Evolutionary conservation across 2,329 filamentous ascomycete species (phyloP).

Genomic region (Venturiaceae sp.): DNA sequence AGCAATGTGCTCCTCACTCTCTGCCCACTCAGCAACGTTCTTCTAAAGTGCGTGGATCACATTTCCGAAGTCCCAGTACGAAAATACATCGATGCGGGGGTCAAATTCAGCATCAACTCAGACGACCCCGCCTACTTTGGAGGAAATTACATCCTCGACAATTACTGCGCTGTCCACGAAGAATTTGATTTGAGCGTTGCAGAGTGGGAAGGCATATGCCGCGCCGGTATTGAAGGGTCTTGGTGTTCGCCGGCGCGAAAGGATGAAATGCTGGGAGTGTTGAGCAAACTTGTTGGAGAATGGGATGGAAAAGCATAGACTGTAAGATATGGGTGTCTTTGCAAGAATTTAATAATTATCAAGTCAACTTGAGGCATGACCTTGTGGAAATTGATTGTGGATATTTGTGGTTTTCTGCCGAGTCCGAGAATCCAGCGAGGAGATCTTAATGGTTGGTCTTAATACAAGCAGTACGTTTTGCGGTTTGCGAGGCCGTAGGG

Average conservation of each 20-base stretch:
- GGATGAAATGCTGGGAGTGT: slow-evolving; percentile 36
- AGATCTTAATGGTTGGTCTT: too few relatives aligned
- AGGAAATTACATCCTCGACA: slow-evolving; percentile 58
- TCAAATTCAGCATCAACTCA: slow-evolving; percentile 63
- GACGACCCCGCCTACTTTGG: slow-evolving; percentile 71
- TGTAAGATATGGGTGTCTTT: not conserved
- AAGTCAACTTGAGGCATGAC: too few relatives aligned
- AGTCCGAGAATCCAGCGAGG: too few relatives aligned
- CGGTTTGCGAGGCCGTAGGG: too few relatives aligned
- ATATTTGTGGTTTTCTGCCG: too few relatives aligned
- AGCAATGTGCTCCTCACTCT: slow-evolving; percentile 55
- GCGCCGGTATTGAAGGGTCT: slow-evolving; percentile 54
- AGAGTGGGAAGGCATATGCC: slow-evolving; percentile 60
- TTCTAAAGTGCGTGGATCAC: slow-evolving; percentile 44
- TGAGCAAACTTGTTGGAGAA: not conserved
- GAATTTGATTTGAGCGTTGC: slow-evolving; percentile 50
- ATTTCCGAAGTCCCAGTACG: slow-evolving; percentile 52
- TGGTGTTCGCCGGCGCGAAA: slow-evolving; percentile 61
- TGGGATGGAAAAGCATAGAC: not conserved
- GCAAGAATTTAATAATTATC: too few relatives aligned
- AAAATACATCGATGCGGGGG: slow-evolving; percentile 51
- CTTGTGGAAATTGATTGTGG: too few relatives aligned
- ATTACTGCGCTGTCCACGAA: slow-evolving; percentile 67
- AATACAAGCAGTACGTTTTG: too few relatives aligned
- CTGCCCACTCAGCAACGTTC: slow-evolving; percentile 66